phyloP scores from a whole-genome alignment of 371 early-diverging fungal species.

The Batkoa obscura region DNA sequence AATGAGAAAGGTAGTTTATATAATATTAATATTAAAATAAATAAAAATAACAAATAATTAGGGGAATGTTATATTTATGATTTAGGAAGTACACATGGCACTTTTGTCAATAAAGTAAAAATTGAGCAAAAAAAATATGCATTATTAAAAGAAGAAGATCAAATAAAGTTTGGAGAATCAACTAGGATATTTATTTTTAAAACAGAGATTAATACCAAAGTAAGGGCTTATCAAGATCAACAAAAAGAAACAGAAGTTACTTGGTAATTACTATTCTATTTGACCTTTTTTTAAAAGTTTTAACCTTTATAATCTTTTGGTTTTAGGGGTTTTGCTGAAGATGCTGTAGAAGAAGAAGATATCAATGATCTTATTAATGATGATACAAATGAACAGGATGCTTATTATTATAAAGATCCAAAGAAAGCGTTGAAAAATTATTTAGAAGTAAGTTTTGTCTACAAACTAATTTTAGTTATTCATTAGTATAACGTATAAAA shows the following conservation, averaged over 20 bases:
- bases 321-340: background rate
- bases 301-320: background rate
- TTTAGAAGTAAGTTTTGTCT: background rate
- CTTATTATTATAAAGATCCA: background rate
- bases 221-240: background rate
- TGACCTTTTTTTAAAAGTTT: background rate
- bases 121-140: background rate
- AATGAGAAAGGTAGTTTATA: background rate
- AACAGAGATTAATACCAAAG: background rate
- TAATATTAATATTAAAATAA: background rate
- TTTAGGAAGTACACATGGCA: slow-evolving; percentile 1
- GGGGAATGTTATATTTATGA: background rate
- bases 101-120: background rate
- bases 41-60: background rate
- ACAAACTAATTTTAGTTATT: background rate
- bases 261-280: background rate
- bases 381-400: background rate
- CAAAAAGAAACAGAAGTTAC: background rate
- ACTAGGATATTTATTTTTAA: background rate
- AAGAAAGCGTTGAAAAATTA: slow-evolving; percentile 1
- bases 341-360: background rate
- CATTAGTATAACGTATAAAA: background rate
- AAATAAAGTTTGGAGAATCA: slow-evolving; percentile 1
- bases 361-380: background rate
- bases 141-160: background rate